phyloP scores from a whole-genome alignment of 2,329 filamentous ascomycete species.

The Colletotrichum scovillei region DNA sequence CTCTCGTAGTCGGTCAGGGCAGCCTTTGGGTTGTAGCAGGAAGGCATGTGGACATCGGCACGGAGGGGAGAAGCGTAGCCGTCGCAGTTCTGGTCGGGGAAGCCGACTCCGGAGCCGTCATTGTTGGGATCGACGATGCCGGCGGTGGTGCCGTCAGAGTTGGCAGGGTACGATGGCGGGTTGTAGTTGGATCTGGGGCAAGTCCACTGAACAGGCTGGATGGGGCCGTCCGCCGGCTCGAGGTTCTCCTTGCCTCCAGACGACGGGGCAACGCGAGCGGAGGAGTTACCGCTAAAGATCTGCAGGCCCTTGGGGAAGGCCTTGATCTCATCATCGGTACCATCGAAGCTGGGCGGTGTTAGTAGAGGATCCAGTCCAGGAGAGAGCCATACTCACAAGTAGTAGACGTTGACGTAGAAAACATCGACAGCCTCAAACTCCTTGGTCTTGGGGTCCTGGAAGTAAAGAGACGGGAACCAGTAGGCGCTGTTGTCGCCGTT shows the following conservation, averaged over 20 bases:
- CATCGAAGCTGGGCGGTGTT: conserved; percentile 62
- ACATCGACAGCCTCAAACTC: conserved; percentile 74
- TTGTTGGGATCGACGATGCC: conserved; percentile 67
- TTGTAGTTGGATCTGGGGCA: conserved; percentile 65
- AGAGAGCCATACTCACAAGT: conserved; percentile 63
- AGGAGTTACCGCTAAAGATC: conserved; percentile 76
- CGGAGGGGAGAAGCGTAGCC: conserved; percentile 70
- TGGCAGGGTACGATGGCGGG: conserved; percentile 63
- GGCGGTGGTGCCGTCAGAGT: conserved; percentile 65
- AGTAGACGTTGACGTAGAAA: conserved; percentile 82
- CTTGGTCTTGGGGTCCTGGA: conserved; percentile 70
- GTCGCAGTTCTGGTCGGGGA: conserved; percentile 78
- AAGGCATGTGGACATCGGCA: conserved; percentile 77
- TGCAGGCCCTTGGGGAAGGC: conserved; percentile 78
- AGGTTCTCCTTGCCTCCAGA: conserved; percentile 61
- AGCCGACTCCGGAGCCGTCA: conserved; percentile 69
- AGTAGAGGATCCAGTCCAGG: conserved; percentile 32
- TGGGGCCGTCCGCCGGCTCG: conserved; percentile 61
- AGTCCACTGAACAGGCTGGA: conserved; percentile 69
- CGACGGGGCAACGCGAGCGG: conserved; percentile 65
- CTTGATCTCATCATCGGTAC: conserved; percentile 72
- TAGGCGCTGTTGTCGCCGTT: conserved; percentile 79
- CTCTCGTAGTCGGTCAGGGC: conserved; percentile 71
- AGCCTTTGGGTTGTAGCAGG: conserved; percentile 76
- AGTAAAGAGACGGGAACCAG: conserved; percentile 81